Evolutionary conservation across 768 basidiomycete genomes (phyloP), one percentile per base, ranked within the genome.

Genomic region (Amanita muscaria): DNA sequence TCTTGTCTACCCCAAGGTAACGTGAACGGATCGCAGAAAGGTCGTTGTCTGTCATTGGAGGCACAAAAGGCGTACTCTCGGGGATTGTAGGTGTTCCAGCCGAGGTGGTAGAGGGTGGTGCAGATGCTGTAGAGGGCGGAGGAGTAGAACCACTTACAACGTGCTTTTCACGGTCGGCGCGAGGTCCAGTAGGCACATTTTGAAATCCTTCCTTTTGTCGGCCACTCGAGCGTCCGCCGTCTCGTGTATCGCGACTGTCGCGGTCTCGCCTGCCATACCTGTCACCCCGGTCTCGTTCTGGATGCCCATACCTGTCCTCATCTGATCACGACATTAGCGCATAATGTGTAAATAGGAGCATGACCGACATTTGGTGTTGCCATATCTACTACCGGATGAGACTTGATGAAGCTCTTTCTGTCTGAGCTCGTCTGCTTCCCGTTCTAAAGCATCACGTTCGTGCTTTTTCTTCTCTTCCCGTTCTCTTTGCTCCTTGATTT

Each of bases 1-100:
- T 92, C 64, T 81, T 88, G 62, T 88, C 85, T 15, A 89, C 86
- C 4, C 96, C 96, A 24, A 99, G 81, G 61, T 99, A 98, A 29
- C 94, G 80, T 18, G 92, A 88, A 6, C 90, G 83, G 53, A 98
- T 83, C 0, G 84, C 87, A 0, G 71, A 70, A 5, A 94, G 72
- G 57, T 94, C 93, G 38, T 69, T 75, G 39, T 85, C 83, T 1
- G 86, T 79, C 80, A 90, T 86, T 3, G 80, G 77, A 1, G 87
- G 73, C 8, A 65, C 66, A 50, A 68, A 75, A 4, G 66, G 56
- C 4, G 63, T 60, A 3, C 66, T 58, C 11, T 67, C 67, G 4
- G 60, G 49, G 3, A 60, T 53, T 8, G 56, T 51, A 33, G 51
- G 41, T 51, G 53, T 51, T 30, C 49, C 27, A 64, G 70, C 5